These are phyloP conservation scores for Fusarium sp. DNA, from an alignment of 2,329 filamentous ascomycete species.

Conservation along the genomic window DNA sequence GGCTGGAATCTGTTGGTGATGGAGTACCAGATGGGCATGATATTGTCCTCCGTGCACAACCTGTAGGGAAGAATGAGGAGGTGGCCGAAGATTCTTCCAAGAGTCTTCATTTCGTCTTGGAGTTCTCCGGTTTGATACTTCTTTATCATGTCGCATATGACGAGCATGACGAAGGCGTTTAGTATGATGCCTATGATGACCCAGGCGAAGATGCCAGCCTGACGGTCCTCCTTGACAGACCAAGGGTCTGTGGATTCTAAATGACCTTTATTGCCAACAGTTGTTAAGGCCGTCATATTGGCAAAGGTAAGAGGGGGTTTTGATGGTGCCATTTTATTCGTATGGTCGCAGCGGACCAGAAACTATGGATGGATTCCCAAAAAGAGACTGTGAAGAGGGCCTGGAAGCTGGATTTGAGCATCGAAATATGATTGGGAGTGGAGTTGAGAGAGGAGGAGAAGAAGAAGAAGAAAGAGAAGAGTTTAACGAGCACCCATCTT, in stretches of 20 bases:
- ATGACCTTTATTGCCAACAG: neutral
- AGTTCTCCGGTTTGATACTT: constrained; percentile 31
- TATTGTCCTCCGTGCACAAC: constrained; percentile 11
- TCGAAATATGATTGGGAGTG: neutral
- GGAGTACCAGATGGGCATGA: constrained; percentile 1
- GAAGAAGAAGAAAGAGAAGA: neutral
- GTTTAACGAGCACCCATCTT: neutral
- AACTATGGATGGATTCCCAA: neutral
- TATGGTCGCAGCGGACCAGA: neutral
- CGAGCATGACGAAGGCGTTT: constrained; percentile 13
- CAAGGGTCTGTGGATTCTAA: neutral
- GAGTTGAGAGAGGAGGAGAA: neutral
- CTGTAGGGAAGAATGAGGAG: constrained; percentile 5
- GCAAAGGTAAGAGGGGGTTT: neutral
- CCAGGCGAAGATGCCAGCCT: constrained; percentile 10
- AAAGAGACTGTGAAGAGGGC: neutral
- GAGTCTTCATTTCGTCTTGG: neutral
- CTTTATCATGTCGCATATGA: constrained; percentile 23
- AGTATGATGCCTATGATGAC: constrained; percentile 16
- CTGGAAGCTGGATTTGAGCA: neutral
- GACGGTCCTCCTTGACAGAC: neutral
- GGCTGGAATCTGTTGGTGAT: constrained; percentile 33
- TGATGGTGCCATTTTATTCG: neutral
- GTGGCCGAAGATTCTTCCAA: neutral
- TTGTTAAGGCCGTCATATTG: neutral